Base-by-base conservation (phyloP, 2,329 filamentous ascomycete genomes). In the Claviceps purpurea region DNA sequence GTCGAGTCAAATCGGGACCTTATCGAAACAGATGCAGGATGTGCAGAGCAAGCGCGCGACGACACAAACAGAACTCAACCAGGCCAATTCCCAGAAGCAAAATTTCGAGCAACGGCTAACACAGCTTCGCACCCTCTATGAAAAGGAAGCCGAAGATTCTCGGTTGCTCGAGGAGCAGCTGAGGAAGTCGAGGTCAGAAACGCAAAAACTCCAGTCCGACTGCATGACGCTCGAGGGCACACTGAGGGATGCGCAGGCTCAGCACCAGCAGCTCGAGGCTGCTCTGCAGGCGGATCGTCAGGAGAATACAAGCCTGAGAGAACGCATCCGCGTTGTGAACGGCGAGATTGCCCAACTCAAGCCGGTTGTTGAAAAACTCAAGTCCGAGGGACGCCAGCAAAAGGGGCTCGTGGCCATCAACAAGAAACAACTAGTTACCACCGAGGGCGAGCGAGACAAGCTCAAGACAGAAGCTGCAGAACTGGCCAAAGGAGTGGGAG, bases 371-470 rank as follows among this genome's bases (percentile, higher is more conserved):
- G 93, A 98, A 66, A 97, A 96, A 73, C 77, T 95, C 60, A 89
- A 87, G 65, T 88, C 85, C 13, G 89, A 96, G 60, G 89, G 89
- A 26, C 83, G 93, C 43, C 93, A 97, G 67, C 90, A 97, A 64
- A 97, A 95, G 71, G 93, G 93, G 18, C 76, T 97, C 58, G 91
- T 95, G 34, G 90, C 93, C 44, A 98, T 98, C 71, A 96, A 96
- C 72, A 97, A 94, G 76, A 98, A 98, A 72, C 93, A 98, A 70
- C 74, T 97, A 55, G 81, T 85, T 39, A 96, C 90, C 1, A 88
- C 85, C 53, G 93, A 98, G 67, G 80, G 79, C 47, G 91, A 97
- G 66, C 81, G 87, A 37, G 91, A 97, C 55, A 91, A 88, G 72
- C 73, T 95, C 41, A 90, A 89, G 71, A 72, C 74, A 1, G 91